Base-by-base conservation (phyloP, 1,139 yeast genomes). In the Lodderomyces jiufengensis region DNA sequence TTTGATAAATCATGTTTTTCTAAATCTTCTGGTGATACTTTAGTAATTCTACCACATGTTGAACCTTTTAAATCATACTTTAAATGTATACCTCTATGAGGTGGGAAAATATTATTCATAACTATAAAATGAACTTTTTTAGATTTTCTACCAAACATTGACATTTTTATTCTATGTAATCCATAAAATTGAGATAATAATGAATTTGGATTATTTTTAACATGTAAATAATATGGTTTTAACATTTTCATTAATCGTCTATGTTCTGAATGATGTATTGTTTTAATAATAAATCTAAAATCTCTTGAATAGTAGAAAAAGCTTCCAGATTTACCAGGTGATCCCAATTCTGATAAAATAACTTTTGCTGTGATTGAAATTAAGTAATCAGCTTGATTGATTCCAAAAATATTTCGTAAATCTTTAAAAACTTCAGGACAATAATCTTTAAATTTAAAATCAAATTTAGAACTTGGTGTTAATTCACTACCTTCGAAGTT, bases 311-410 rank as follows among this genome's bases (percentile, higher is more conserved):
- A 94, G 62, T 92, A 94, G 55, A 94, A 94, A 54, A 92, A 90
- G 0, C 97, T 87, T 0, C 98, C 98, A 50, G 95, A 83, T 59
- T 94, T 94, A 3, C 99, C 99, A 0, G 97, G 97, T 2, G 97
- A 87, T 14, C 94, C 95, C 46, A 90, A 68, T 60, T 92, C 97
- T 23, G 95, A 84, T 32, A 94, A 73, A 46, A 94, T 86, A 52
- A 90, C 92, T 58, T 88, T 88, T 13, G 96, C 92, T 1, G 97
- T 90, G 46, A 94, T 71, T 1, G 97, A 86, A 51, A 92, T 82
- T 42, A 94, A 70, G 59, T 94, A 94, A 59, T 94, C 98, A 1
- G 97, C 97, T 2, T 95, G 96, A 52, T 92, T 97, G 22, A 94
- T 71, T 12, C 90, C 88, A 62, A 94, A 94, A 29, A 78, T 56